A percentile compares a stretch with the other conserved stretches of the same genome.
Evolutionary conservation across 2,329 filamentous ascomycete species (phyloP).

Genomic region (Alternaria rosae): DNA sequence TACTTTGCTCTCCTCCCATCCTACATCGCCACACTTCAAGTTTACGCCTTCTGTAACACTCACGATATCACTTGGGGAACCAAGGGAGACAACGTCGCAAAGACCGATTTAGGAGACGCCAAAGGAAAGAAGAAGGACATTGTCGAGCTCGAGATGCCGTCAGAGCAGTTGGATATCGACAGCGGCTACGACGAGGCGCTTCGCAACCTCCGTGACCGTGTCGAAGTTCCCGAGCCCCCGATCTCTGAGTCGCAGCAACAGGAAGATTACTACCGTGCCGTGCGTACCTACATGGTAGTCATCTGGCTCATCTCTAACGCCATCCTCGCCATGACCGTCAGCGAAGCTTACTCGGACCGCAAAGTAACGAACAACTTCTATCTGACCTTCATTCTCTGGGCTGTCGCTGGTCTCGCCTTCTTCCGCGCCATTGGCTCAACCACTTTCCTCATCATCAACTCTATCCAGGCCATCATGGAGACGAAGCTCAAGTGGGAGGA

Average conservation of each 20-base stretch:
- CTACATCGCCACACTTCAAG: slow-evolving; percentile 97
- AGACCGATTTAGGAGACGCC: slow-evolving; percentile 89
- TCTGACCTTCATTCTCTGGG: slow-evolving; percentile 91
- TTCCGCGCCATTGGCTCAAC: slow-evolving; percentile 86
- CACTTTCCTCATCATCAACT: slow-evolving; percentile 83
- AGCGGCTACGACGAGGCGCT: slow-evolving; percentile 96
- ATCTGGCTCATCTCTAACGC: slow-evolving; percentile 93
- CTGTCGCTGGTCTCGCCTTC: slow-evolving; percentile 82
- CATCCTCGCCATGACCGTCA: slow-evolving; percentile 90
- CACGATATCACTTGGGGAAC: slow-evolving; percentile 99
- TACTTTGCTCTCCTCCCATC: slow-evolving; percentile 92
- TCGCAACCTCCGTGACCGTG: slow-evolving; percentile 89
- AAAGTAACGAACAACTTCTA: slow-evolving; percentile 85
- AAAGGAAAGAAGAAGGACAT: slow-evolving; percentile 75
- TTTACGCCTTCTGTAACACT: slow-evolving; percentile 99
- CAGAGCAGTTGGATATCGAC: slow-evolving; percentile 97
- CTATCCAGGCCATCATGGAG: slow-evolving; percentile 85
- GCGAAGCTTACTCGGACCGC: slow-evolving; percentile 78
- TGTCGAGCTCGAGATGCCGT: slow-evolving; percentile 97
- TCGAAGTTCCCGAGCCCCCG: slow-evolving; percentile 74
- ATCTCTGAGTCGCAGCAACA: slow-evolving; percentile 82
- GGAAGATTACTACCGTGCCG: slow-evolving; percentile 97
- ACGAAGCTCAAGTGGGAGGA: slow-evolving; percentile 72
- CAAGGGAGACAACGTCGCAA: slow-evolving; percentile 95
- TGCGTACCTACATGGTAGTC: slow-evolving; percentile 97